These are phyloP conservation scores for Usnea hakonensis DNA, from an alignment of 495 filamentous ascomycete genomes.

Conservation along the genomic window DNA sequence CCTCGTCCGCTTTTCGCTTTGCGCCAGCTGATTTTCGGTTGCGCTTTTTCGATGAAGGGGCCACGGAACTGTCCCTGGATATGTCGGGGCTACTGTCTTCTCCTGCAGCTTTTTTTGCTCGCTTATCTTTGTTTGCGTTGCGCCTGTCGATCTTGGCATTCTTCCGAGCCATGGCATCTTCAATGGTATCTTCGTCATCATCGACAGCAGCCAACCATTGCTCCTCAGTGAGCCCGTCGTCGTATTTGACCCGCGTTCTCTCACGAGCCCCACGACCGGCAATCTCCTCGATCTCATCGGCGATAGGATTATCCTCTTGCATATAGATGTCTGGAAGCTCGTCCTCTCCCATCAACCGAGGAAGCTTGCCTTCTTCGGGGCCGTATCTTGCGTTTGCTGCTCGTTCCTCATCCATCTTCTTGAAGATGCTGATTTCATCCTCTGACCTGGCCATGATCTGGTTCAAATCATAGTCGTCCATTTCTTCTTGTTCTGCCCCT, in stretches of 20 bases:
- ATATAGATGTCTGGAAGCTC: conserved; percentile 94
- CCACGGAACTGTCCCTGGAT: conserved; percentile 73
- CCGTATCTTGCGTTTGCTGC: conserved; percentile 59
- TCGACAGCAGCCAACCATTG: conserved; percentile 93
- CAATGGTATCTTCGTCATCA: conserved; percentile 87
- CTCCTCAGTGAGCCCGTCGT: conserved; percentile 95
- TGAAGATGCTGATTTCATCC: conserved; percentile 61
- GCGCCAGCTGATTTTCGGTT: conserved; percentile 67
- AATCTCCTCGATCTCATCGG: conserved; percentile 64
- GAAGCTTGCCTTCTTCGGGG: conserved; percentile 51
- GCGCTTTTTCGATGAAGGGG: conserved; percentile 58
- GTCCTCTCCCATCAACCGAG: conserved; percentile 76
- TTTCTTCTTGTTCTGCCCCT: conserved; percentile 74
- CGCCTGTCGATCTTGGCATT: conserved; percentile 74
- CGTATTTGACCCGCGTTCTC: conserved; percentile 86
- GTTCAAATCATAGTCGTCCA: conserved; percentile 97
- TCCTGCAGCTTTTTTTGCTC: conserved; percentile 35
- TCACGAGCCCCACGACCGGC: conserved; percentile 88
- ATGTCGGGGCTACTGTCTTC: conserved; percentile 67
- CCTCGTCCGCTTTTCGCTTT: conserved; percentile 82
- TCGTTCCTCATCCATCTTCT: conserved; percentile 71
- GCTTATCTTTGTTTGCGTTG: conserved; percentile 63
- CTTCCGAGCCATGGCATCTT: conserved; percentile 86
- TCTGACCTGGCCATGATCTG: conserved; percentile 75
- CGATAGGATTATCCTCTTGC: conserved; percentile 73